A percentile compares a stretch with the other conserved stretches of the same genome.
These are phyloP conservation scores for Rugosomyces carneus DNA, from an alignment of 1,284 basidiomycete species.

Conservation along the genomic window DNA sequence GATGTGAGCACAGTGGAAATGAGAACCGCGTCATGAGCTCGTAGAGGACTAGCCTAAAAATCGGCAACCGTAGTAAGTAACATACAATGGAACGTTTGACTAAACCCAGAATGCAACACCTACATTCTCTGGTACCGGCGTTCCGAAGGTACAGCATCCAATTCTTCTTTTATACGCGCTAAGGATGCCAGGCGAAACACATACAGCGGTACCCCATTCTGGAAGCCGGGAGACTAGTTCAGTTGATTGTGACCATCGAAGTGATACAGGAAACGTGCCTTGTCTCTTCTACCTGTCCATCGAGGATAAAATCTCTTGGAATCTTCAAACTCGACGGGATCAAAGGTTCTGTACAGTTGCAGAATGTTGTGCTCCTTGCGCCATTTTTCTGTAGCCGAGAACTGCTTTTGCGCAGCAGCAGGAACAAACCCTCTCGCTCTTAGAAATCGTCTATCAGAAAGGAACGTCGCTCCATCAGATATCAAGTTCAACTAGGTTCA, in stretches of 20 bases:
- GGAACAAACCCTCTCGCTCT: conserved; percentile 63
- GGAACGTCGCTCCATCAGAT: not conserved
- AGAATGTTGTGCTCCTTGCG: conserved; percentile 53
- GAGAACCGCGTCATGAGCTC: conserved; percentile 63
- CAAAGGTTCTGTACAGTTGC: conserved; percentile 54
- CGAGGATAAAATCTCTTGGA: conserved; percentile 65
- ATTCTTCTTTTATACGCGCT: conserved; percentile 49
- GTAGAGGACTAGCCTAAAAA: conserved; percentile 41
- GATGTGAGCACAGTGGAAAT: conserved; percentile 56
- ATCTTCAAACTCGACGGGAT: conserved; percentile 51
- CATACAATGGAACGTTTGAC: conserved; percentile 9
- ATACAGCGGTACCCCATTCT: conserved; percentile 68
- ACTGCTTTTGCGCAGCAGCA: conserved; percentile 63
- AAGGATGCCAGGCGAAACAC: conserved; percentile 64
- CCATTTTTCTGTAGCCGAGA: conserved; percentile 60
- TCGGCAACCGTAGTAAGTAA: not conserved
- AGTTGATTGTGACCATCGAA: not conserved
- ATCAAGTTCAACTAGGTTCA: not conserved
- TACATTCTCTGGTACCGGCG: conserved; percentile 68
- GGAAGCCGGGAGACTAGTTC: not conserved
- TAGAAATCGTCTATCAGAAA: conserved; percentile 57
- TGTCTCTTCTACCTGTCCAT: conserved; percentile 74
- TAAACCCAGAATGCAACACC: no score
- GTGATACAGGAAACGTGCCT: conserved; percentile 37
- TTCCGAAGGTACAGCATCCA: conserved; percentile 45